Evolutionary conservation across 441 rosid species (phyloP).

Genomic region (Pelargonium australe): DNA sequence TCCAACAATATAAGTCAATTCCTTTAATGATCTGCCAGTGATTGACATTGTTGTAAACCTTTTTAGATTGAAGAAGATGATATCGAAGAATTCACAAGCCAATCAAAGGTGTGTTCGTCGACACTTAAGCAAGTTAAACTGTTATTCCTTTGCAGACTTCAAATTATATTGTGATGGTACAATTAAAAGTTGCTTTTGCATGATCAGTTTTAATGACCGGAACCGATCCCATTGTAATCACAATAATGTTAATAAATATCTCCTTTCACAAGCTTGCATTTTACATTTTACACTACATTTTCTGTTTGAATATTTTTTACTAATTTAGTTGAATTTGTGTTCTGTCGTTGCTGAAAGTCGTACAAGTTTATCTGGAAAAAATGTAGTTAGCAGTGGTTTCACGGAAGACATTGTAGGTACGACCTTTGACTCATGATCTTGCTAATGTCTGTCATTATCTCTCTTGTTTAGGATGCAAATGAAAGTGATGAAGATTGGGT

Average conservation of each 20-base stretch:
- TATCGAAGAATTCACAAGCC: constrained; percentile 46
- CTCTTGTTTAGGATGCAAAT: constrained; percentile 28
- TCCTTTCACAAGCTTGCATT: too few relatives aligned
- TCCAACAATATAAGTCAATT: neutral
- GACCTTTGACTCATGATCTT: neutral
- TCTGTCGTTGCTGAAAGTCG: too few relatives aligned
- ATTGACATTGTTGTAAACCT: constrained; percentile 11
- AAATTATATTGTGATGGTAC: neutral
- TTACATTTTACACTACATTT: too few relatives aligned
- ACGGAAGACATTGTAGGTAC: too few relatives aligned
- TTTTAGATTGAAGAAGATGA: constrained; percentile 47
- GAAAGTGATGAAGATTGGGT: constrained; percentile 53
- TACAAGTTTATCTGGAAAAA: too few relatives aligned
- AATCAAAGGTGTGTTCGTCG: constrained; percentile 34
- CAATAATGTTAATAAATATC: neutral
- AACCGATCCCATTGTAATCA: neutral
- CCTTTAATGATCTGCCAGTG: neutral
- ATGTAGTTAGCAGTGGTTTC: too few relatives aligned
- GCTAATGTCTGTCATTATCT: neutral
- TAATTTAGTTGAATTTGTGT: too few relatives aligned
- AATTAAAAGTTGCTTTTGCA: neutral
- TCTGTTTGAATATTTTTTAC: too few relatives aligned
- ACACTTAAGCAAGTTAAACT: neutral
- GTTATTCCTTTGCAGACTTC: neutral
- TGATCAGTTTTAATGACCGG: neutral